Evolutionary conservation across 139 green algal genomes (phyloP), one percentile per base, ranked within the genome.

Genomic region (Haematococcus sp.): DNA sequence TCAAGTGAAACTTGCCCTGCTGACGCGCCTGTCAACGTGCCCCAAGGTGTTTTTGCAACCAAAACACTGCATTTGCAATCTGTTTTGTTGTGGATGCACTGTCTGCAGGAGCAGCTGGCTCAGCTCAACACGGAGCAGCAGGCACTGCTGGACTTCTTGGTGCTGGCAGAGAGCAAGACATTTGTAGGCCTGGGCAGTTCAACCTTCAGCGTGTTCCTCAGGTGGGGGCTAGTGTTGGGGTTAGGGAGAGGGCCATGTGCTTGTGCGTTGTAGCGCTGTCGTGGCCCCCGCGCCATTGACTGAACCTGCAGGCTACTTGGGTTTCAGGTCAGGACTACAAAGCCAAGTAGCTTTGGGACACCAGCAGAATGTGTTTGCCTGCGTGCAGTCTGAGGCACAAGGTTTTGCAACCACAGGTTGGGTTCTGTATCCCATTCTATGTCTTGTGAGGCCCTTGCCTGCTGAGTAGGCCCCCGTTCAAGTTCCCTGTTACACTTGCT

Each of bases 171-270:
- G 13, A 71, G 73, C 56, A 49, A 82, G 4, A 75, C 56, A 30
- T 93, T 92, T 80, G 88, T 90, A 23, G 88, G 88, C 16, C 86
- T 93, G 71, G 88, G 88, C 9, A 87, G 78, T 23, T 89, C 81
- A 65, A 92, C 88, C 2, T 92, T 92, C 56, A 84, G 71, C 7
- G 85, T 85, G 40, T 92, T 89, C 76, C 76, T 92, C 43, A 71
- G 84, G 25, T 81, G 70, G 4, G 67, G n/a, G 7, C 3, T 23
- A 27, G 61, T 54, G 61, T 44, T 40, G 5, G 11, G 28, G 23
- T 43, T 9, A 79, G 87, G 55, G 77, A 76, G 70, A 63, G 78
- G 4, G 61, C 60, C 15, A 73, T n/a, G n/a, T 88, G 46, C 52
- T 28, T 44, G 59, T 40, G 25, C 9, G 30, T 28, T 40, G 15